A percentile compares a stretch with the other conserved stretches of the same genome.
These are phyloP conservation scores for Cyclotella baltica DNA, from an alignment of 108 stramenopile species.

Conservation along the genomic window DNA sequence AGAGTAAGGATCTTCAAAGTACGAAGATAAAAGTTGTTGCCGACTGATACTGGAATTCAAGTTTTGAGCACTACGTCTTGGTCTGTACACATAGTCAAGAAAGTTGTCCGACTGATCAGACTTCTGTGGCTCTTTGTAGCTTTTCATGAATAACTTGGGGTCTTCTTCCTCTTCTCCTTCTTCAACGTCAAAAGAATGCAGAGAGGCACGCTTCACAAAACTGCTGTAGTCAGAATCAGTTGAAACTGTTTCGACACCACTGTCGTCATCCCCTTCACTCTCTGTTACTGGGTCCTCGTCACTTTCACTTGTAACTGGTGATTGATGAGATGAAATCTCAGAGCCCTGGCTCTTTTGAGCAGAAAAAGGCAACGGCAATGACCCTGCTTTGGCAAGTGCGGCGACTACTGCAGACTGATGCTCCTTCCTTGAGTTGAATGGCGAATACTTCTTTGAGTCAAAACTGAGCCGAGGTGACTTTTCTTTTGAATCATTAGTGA, in stretches of 20 bases:
- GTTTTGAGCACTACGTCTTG: not conserved
- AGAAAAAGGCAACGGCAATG: not conserved
- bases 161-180: not conserved
- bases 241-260: conserved; percentile 1
- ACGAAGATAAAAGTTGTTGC: not conserved
- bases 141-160: no score
- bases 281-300: no score
- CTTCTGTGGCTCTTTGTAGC: not conserved
- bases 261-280: conserved; percentile 9
- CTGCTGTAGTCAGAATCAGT: conserved; percentile 5
- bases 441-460: not conserved
- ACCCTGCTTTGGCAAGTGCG: not conserved
- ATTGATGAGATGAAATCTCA: not conserved
- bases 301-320: conserved; percentile 7
- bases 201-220: not conserved
- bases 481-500: no score
- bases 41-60: not conserved
- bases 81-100: conserved; percentile 10
- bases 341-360: not conserved
- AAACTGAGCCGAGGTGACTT: not conserved
- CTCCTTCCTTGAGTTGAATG: not conserved
- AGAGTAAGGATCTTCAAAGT: not conserved
- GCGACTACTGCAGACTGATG: not conserved
- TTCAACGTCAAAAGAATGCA: not conserved
- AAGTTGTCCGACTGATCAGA: not conserved